Conservation (phyloP, 805 yeast species). For the Candida suzukii region DNA sequence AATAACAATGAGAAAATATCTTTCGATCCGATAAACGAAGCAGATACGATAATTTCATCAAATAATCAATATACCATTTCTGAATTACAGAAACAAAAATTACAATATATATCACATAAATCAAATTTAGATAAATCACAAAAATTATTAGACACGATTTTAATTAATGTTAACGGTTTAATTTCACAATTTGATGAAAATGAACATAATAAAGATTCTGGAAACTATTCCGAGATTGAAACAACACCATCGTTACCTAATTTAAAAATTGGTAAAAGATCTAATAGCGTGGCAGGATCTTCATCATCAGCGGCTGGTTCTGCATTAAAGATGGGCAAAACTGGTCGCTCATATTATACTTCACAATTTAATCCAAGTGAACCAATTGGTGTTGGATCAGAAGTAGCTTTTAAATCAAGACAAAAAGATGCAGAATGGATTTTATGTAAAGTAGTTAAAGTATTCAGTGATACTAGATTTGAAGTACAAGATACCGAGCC, state of each 20-base stretch:
- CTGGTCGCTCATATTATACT: conserved; percentile 24
- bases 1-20: conserved; percentile 50
- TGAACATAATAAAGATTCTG: neutral
- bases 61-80: conserved; percentile 2
- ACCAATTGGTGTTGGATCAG: conserved; percentile 58
- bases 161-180: conserved; percentile 40
- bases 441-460: conserved; percentile 80
- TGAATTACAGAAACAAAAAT: conserved; percentile 23
- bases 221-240: neutral
- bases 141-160: conserved; percentile 32
- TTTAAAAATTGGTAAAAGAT: neutral
- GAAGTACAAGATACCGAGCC: conserved; percentile 99
- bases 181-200: conserved; percentile 22
- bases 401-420: conserved; percentile 79
- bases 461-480: conserved; percentile 40
- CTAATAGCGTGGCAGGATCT: neutral
- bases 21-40: conserved; percentile 32
- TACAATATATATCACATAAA: conserved; percentile 42
- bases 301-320: neutral
- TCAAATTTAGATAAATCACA: conserved; percentile 50
- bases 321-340: conserved; percentile 1
- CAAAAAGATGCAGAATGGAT: conserved; percentile 87
- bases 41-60: neutral
- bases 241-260: conserved; percentile 1
- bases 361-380: conserved; percentile 56